Percentiles rank a stretch among this genome's conserved stretches.
Conservation (phyloP, 345 rosid genomes). For the Sapria himalayana region DNA sequence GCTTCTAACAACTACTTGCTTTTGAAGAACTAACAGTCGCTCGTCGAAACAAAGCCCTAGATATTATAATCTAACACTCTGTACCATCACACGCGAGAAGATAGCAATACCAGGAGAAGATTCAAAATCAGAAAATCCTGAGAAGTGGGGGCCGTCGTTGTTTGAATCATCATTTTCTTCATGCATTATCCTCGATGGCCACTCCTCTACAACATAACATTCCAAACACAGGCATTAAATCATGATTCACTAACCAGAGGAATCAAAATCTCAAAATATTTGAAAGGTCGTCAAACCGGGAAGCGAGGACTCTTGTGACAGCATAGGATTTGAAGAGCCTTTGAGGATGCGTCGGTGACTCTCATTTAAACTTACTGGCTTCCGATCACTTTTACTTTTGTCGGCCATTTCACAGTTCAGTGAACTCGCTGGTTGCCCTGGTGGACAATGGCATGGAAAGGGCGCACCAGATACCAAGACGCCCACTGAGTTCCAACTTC, state of each 20-base stretch:
- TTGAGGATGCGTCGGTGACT: slow-evolving; percentile 64
- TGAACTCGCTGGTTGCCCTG: too few relatives aligned
- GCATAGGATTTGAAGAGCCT: slow-evolving; percentile 41
- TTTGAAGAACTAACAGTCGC: too few relatives aligned
- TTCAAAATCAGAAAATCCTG: slow-evolving; percentile 34
- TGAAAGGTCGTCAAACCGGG: slow-evolving; percentile 11
- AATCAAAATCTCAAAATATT: not conserved
- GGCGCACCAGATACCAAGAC: too few relatives aligned
- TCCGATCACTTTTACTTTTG: slow-evolving; percentile 18
- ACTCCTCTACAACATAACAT: slow-evolving; percentile 9
- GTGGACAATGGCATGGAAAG: too few relatives aligned
- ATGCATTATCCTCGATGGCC: slow-evolving; percentile 10
- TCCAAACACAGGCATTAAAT: not conserved
- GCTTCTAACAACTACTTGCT: too few relatives aligned
- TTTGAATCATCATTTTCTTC: slow-evolving; percentile 16
- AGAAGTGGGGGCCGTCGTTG: slow-evolving; percentile 12
- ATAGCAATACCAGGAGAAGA: slow-evolving; percentile 21
- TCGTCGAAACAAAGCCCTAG: too few relatives aligned
- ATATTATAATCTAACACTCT: too few relatives aligned
- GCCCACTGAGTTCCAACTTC: too few relatives aligned
- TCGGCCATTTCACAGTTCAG: slow-evolving; percentile 47
- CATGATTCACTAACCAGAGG: not conserved
- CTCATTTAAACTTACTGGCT: slow-evolving; percentile 66
- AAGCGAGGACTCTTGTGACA: slow-evolving; percentile 8
- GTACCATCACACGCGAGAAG: not conserved